Evolutionary conservation across 106 monocot species (phyloP).

Genomic region (Platanthera guangdongensis): DNA sequence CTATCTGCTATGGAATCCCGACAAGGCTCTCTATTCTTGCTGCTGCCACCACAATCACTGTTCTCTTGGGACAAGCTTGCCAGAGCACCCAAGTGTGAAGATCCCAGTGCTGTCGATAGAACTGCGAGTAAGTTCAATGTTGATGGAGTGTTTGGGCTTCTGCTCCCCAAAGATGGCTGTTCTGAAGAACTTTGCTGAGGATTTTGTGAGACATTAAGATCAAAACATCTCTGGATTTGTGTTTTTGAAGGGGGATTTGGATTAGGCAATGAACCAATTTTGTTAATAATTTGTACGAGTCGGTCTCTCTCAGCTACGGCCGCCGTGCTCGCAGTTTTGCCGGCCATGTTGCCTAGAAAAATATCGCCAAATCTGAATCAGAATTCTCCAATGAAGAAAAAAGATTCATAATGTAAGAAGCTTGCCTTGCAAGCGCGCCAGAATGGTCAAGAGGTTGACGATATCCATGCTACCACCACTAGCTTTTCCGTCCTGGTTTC

Average conservation of each 20-base stretch:
- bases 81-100: constrained; percentile 25
- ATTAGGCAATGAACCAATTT: constrained; percentile 39
- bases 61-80: constrained; percentile 26
- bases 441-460: constrained; percentile 45
- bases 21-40: constrained; percentile 9
- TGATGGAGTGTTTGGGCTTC: constrained; percentile 31
- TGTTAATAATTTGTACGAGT: constrained; percentile 61
- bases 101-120: constrained; percentile 56
- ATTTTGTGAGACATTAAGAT: constrained; percentile 70
- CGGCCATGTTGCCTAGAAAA: constrained; percentile 37
- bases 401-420: neutral
- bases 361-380: neutral
- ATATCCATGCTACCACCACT: constrained; percentile 57
- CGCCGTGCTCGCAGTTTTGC: constrained; percentile 27
- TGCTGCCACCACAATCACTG: constrained; percentile 8
- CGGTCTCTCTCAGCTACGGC: constrained; percentile 47
- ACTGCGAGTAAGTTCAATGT: constrained; percentile 63
- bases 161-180: constrained; percentile 21
- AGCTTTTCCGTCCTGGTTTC: constrained; percentile 37
- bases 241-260: constrained; percentile 27
- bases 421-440: constrained; percentile 74
- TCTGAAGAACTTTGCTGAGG: constrained; percentile 32
- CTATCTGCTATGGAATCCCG: constrained; percentile 5
- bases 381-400: neutral
- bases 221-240: constrained; percentile 37